A percentile compares a stretch with the other conserved stretches of the same genome.
These are phyloP conservation scores for Aspergillus viridinutans DNA, from an alignment of 2,329 filamentous ascomycete genomes.

Conservation along the genomic window DNA sequence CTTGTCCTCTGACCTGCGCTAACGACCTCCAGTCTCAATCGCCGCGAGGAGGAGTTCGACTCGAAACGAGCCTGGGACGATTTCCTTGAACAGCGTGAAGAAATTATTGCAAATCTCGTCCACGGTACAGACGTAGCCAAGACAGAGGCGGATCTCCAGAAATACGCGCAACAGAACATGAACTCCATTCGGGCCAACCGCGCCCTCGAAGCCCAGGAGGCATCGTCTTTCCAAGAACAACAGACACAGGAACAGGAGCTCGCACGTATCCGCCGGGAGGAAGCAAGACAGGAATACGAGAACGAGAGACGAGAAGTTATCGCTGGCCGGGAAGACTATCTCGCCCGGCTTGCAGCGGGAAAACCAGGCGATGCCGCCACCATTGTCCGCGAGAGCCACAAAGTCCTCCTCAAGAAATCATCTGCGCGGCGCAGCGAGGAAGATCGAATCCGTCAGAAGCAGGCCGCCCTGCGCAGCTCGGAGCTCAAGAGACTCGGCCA, in stretches of 20 bases:
- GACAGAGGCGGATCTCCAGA: conserved; percentile 55
- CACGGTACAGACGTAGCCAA: conserved; percentile 64
- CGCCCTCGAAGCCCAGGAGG: conserved; percentile 46
- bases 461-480: conserved; percentile 35
- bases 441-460: conserved; percentile 44
- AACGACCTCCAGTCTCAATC: conserved; percentile 66
- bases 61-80: conserved; percentile 80
- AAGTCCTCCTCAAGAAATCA: conserved; percentile 68
- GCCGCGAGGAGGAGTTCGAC: conserved; percentile 86
- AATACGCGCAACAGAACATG: conserved; percentile 70
- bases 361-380: conserved; percentile 56
- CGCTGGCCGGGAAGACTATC: conserved; percentile 63
- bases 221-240: conserved; percentile 42
- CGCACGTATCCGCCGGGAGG: conserved; percentile 58
- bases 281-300: conserved; percentile 64
- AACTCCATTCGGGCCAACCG: conserved; percentile 52
- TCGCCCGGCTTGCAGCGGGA: conserved; percentile 64
- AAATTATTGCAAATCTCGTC: conserved; percentile 83
- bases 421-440: conserved; percentile 56
- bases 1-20: neutral
- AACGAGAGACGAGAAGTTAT: conserved; percentile 63
- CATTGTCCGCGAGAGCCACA: conserved; percentile 50
- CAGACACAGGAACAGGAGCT: conserved; percentile 62
- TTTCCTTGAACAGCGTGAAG: conserved; percentile 89
- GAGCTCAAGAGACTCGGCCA: conserved; percentile 27